Evolutionary conservation across 2,329 filamentous ascomycete genomes (phyloP).

Genomic region (Verticillium nubilum): DNA sequence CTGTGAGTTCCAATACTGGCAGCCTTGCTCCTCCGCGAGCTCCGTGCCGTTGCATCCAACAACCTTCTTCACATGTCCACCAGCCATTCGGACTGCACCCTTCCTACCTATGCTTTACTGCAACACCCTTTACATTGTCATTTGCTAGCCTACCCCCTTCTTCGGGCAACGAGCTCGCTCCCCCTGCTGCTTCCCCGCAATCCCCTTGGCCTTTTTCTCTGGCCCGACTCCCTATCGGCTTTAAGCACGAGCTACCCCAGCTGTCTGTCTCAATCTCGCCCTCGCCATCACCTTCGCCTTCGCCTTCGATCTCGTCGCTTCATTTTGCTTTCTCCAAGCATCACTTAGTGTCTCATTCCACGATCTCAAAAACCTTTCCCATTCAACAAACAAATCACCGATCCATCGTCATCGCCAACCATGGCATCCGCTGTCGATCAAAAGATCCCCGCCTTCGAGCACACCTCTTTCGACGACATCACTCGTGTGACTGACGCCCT

Average conservation of each 20-base stretch:
- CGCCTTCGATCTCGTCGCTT: not conserved
- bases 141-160: not conserved
- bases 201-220: not conserved
- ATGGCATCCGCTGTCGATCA: constrained; percentile 17
- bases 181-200: not conserved
- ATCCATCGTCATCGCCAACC: not conserved
- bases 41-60: not conserved
- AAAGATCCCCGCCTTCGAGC: constrained; percentile 45
- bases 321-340: not conserved
- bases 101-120: too few relatives aligned
- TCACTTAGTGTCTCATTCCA: not conserved
- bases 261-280: not conserved
- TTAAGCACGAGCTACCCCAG: not conserved
- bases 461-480: constrained; percentile 64
- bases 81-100: not conserved
- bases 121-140: not conserved
- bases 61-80: not conserved
- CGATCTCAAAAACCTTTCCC: not conserved
- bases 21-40: not conserved
- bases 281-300: not conserved
- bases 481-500: constrained; percentile 52
- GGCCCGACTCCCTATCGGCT: not conserved
- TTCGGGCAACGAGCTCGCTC: constrained; percentile 1
- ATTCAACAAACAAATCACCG: not conserved
- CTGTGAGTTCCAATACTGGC: too few relatives aligned